Percentiles rank a stretch among this genome's conserved stretches.
Evolutionary conservation across 2,329 filamentous ascomycete genomes (phyloP).

Genomic region (Hawksworthiomyces lignivorus): DNA sequence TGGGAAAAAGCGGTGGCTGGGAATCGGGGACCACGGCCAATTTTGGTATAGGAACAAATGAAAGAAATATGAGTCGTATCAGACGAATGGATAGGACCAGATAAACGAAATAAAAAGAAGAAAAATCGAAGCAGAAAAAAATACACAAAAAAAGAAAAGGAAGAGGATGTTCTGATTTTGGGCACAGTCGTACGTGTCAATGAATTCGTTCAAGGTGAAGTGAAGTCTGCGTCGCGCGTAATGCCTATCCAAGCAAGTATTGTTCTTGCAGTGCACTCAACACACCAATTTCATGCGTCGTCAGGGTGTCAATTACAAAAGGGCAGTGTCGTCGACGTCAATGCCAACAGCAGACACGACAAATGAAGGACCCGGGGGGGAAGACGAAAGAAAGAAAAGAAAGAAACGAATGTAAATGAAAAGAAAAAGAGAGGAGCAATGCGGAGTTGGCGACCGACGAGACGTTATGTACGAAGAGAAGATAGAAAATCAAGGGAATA

Average conservation of each 20-base stretch:
- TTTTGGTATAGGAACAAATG: conserved; percentile 1
- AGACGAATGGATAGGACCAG: neutral
- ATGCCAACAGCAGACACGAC: too few relatives aligned
- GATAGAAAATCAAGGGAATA: neutral
- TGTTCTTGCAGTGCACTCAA: too few relatives aligned
- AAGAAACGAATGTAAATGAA: conserved; percentile 3
- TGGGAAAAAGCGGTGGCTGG: conserved; percentile 17
- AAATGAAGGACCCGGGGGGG: neutral
- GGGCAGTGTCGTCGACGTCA: neutral
- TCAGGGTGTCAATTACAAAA: neutral
- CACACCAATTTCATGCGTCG: too few relatives aligned
- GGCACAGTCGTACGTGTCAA: too few relatives aligned
- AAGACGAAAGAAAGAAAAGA: conserved; percentile 1
- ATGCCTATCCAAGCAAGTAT: conserved; percentile 4
- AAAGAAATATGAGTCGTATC: neutral
- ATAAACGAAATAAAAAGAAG: neutral
- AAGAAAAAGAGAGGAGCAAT: conserved; percentile 3
- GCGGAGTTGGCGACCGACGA: neutral
- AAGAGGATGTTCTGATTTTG: too few relatives aligned
- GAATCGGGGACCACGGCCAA: conserved; percentile 1
- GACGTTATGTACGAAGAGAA: conserved; percentile 6
- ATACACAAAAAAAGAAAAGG: neutral
- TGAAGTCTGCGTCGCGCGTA: neutral
- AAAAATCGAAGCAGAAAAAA: neutral
- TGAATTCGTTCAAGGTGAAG: too few relatives aligned